Percentiles rank a stretch among this genome's conserved stretches.
phyloP scores from a whole-genome alignment of 2,329 filamentous ascomycete species.

The Coniochaeta prunicola region DNA sequence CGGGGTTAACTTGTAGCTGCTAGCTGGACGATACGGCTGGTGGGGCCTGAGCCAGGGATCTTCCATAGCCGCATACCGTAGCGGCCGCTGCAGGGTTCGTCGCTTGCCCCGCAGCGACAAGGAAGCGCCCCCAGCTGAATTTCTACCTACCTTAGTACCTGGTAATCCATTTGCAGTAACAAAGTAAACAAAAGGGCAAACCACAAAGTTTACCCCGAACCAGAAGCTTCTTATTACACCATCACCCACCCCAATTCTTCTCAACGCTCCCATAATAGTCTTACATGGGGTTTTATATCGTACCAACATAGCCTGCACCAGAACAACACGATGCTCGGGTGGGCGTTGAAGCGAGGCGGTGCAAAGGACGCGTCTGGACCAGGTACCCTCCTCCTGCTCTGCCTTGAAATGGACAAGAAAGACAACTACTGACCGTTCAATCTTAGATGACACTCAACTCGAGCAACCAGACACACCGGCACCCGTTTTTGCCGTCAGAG shows the following conservation, averaged over 20 bases:
- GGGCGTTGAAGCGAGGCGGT: slow-evolving; percentile 45
- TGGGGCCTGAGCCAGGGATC: neutral
- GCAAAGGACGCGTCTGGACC: slow-evolving; percentile 25
- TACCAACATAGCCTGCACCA: neutral
- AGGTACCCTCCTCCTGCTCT: slow-evolving; percentile 2
- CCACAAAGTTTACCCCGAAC: neutral
- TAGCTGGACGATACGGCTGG: neutral
- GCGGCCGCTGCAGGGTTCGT: neutral
- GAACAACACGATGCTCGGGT: slow-evolving; percentile 44
- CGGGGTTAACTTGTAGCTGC: too few relatives aligned
- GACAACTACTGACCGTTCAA: slow-evolving; percentile 4
- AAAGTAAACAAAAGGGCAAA: neutral
- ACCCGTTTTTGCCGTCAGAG: slow-evolving; percentile 58
- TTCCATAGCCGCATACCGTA: neutral
- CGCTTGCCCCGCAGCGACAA: neutral
- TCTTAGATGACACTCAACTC: slow-evolving; percentile 34
- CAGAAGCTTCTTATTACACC: neutral
- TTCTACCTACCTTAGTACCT: neutral
- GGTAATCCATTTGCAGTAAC: neutral
- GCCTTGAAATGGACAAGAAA: neutral
- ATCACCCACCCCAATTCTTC: neutral
- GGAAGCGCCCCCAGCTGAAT: neutral
- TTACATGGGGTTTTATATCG: neutral
- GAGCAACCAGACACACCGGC: slow-evolving; percentile 59
- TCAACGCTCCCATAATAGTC: neutral